These are phyloP conservation scores for Auricularia auricula-judae DNA, from an alignment of 768 basidiomycete genomes.

Conservation along the genomic window DNA sequence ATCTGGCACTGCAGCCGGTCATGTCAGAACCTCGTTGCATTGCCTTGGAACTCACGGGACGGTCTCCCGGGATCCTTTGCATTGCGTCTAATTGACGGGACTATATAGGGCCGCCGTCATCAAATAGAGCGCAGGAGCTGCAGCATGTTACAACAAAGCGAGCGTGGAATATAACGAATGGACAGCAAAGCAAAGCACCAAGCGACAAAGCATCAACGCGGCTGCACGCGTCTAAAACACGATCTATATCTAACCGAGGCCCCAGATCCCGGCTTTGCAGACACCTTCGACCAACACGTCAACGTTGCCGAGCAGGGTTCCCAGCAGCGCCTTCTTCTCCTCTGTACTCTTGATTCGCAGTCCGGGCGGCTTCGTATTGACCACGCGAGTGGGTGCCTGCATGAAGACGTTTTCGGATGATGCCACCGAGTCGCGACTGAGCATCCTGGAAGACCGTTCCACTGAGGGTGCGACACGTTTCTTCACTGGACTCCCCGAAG, in stretches of 20 bases:
- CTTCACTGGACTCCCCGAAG: background rate
- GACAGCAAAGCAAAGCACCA: background rate
- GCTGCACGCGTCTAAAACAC: too few relatives aligned
- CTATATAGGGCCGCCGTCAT: too few relatives aligned
- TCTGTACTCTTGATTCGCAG: slow-evolving; percentile 31
- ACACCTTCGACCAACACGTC: slow-evolving; percentile 85
- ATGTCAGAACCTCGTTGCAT: too few relatives aligned
- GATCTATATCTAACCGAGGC: slow-evolving; percentile 32
- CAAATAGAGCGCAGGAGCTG: background rate
- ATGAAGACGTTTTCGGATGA: slow-evolving; percentile 1
- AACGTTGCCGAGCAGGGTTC: slow-evolving; percentile 81
- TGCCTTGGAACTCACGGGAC: too few relatives aligned
- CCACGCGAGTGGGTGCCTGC: background rate
- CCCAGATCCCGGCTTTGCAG: slow-evolving; percentile 80
- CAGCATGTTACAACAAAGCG: background rate
- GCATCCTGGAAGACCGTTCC: background rate
- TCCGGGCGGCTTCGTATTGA: background rate
- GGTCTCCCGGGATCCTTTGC: background rate
- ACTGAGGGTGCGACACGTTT: background rate
- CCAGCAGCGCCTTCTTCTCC: slow-evolving; percentile 73
- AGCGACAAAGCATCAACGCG: background rate
- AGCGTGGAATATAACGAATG: background rate
- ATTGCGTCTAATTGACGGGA: too few relatives aligned
- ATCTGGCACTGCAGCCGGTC: too few relatives aligned
- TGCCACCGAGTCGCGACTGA: background rate